Evolutionary conservation across 2,329 filamentous ascomycete species (phyloP).

Genomic region (Hymenoscyphus albidus): DNA sequence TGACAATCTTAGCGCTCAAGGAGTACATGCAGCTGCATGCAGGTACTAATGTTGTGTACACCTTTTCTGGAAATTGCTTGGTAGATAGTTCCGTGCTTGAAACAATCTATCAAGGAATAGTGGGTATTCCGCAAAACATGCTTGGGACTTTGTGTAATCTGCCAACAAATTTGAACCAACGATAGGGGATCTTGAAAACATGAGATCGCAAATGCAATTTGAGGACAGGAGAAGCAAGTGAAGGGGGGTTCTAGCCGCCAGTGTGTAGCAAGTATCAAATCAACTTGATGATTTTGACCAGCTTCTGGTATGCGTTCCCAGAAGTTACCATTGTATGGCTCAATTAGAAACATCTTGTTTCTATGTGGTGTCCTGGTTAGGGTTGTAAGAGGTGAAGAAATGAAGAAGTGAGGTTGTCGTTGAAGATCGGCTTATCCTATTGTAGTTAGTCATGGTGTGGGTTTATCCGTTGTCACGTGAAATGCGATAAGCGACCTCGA

Average conservation of each 20-base stretch:
- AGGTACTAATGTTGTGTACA: slow-evolving; percentile 1
- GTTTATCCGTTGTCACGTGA: neutral
- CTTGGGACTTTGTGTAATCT: neutral
- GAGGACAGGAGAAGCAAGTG: neutral
- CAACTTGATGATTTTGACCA: neutral
- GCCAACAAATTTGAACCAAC: neutral
- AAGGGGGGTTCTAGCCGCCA: neutral
- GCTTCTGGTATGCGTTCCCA: neutral
- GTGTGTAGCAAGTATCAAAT: neutral
- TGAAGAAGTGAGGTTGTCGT: neutral
- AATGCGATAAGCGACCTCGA: too few species aligned
- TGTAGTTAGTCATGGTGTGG: neutral
- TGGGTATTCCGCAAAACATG: neutral
- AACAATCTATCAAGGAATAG: neutral
- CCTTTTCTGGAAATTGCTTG: slow-evolving; percentile 1
- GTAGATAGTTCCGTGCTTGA: neutral
- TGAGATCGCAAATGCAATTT: neutral
- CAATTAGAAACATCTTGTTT: neutral
- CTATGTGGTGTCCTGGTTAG: neutral
- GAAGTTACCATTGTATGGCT: neutral
- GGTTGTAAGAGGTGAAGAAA: neutral
- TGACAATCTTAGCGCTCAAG: neutral
- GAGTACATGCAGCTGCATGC: neutral
- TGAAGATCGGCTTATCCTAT: neutral
- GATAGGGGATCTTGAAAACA: neutral